A percentile compares a stretch with the other conserved stretches of the same genome.
phyloP scores from a whole-genome alignment of 805 yeast genomes.

The Ascoidea asiatica region DNA sequence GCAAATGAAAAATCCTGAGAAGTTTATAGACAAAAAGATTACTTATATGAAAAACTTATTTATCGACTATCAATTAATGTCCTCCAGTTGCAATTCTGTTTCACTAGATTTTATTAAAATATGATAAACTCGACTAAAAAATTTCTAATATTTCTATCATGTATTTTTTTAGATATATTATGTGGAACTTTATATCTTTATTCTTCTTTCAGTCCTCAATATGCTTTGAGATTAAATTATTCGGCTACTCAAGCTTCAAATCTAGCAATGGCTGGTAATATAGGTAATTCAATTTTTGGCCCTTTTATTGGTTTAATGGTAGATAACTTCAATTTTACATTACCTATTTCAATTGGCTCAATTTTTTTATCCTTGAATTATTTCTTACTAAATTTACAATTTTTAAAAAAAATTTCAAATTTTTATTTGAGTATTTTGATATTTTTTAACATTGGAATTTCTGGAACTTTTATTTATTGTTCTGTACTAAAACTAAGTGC shows the following conservation, averaged over 20 bases:
- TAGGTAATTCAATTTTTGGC: slow-evolving; percentile 51
- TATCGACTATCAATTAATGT: slow-evolving; percentile 3
- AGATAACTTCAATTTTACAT: slow-evolving; percentile 46
- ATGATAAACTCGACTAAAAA: not conserved
- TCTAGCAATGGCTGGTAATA: slow-evolving; percentile 54
- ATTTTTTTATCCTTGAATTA: slow-evolving; percentile 39
- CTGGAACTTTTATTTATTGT: slow-evolving; percentile 52
- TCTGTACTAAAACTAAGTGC: slow-evolving; percentile 67
- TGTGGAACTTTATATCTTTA: slow-evolving; percentile 69
- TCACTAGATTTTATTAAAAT: no score
- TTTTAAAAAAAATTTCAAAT: slow-evolving; percentile 22
- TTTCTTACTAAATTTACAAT: slow-evolving; percentile 38
- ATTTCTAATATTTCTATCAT: slow-evolving; percentile 7
- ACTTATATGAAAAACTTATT: no score
- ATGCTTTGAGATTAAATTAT: slow-evolving; percentile 43
- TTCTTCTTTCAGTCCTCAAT: slow-evolving; percentile 69
- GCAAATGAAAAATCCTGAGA: no score
- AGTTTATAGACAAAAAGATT: no score
- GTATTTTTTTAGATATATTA: slow-evolving; percentile 29
- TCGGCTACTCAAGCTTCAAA: slow-evolving; percentile 49
- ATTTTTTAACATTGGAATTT: slow-evolving; percentile 46
- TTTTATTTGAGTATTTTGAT: slow-evolving; percentile 30
- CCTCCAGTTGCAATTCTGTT: no score
- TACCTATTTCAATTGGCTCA: slow-evolving; percentile 39
- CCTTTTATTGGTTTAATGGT: slow-evolving; percentile 57